Conservation (phyloP, 352 stramenopile species). For the Globisporangium viniferum region DNA sequence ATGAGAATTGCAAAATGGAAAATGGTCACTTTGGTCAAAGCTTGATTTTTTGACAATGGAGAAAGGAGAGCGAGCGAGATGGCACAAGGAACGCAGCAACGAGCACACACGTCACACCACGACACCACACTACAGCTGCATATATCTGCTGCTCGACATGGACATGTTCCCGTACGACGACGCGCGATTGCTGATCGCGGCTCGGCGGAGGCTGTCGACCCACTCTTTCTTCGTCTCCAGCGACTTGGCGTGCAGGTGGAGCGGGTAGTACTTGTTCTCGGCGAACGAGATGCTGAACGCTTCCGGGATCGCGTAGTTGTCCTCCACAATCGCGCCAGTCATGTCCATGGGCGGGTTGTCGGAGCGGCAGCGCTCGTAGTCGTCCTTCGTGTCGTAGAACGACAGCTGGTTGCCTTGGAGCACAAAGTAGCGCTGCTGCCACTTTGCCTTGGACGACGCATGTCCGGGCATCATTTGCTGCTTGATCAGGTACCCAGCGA, state of each 20-base stretch:
- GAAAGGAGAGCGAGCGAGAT: not conserved
- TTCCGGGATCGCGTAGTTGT: slow-evolving; percentile 74
- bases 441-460: slow-evolving; percentile 50
- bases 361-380: slow-evolving; percentile 78
- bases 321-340: slow-evolving; percentile 67
- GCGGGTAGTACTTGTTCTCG: slow-evolving; percentile 76
- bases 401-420: slow-evolving; percentile 72
- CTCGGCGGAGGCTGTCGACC: slow-evolving; percentile 70
- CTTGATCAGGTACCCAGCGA: slow-evolving; percentile 86
- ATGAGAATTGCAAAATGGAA: not conserved
- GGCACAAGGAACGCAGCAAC: not conserved
- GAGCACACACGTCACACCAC: not conserved
- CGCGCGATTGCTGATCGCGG: slow-evolving; percentile 25
- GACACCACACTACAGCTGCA: slow-evolving; percentile 27
- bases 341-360: slow-evolving; percentile 83
- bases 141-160: slow-evolving; percentile 28
- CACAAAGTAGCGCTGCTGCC: slow-evolving; percentile 88
- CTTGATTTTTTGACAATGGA: not conserved
- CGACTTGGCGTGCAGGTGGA: slow-evolving; percentile 82
- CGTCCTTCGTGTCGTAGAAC: slow-evolving; percentile 85
- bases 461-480: slow-evolving; percentile 58
- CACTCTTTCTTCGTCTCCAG: slow-evolving; percentile 74
- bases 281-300: slow-evolving; percentile 80
- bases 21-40: slow-evolving; percentile 3
- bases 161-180: slow-evolving; percentile 16